These are phyloP conservation scores for Aspergillus hancockii DNA, from an alignment of 495 filamentous ascomycete species.

Conservation along the genomic window DNA sequence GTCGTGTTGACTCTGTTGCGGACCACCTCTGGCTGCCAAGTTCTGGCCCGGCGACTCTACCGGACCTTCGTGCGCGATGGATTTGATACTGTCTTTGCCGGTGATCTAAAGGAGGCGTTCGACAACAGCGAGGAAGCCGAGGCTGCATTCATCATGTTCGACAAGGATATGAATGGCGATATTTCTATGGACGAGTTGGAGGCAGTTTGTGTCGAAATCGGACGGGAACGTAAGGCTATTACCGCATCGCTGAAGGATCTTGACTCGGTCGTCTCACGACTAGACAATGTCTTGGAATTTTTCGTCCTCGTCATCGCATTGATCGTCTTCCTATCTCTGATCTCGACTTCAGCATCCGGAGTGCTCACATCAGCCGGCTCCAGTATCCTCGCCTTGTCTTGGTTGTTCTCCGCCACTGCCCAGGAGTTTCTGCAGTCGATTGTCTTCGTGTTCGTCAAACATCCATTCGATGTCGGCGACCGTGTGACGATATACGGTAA, in stretches of 20 bases:
- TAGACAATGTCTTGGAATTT: conserved; percentile 86
- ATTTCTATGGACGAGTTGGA: conserved; percentile 96
- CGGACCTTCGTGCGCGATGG: conserved; percentile 79
- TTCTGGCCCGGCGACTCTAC: conserved; percentile 89
- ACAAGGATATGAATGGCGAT: conserved; percentile 96
- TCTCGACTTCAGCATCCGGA: conserved; percentile 83
- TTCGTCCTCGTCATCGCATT: conserved; percentile 76
- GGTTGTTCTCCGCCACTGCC: conserved; percentile 88
- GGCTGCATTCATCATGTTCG: conserved; percentile 89
- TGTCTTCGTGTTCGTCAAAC: conserved; percentile 97
- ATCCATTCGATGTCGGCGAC: conserved; percentile 96
- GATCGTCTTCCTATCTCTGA: conserved; percentile 83
- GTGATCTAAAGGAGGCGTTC: conserved; percentile 80
- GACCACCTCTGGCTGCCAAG: conserved; percentile 73
- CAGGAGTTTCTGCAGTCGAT: conserved; percentile 91
- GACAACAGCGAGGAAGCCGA: conserved; percentile 86
- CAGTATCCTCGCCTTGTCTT: conserved; percentile 80
- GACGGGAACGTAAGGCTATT: conserved; percentile 92
- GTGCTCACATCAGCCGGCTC: conserved; percentile 88
- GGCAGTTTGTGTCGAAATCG: conserved; percentile 90
- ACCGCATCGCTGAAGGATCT: conserved; percentile 92
- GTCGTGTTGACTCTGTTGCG: conserved; percentile 74
- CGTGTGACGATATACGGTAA: conserved; percentile 91
- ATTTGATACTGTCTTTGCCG: conserved; percentile 70
- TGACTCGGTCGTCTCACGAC: conserved; percentile 90